Base-by-base conservation (phyloP, 768 basidiomycete species). In the Podaxis rugospora region DNA sequence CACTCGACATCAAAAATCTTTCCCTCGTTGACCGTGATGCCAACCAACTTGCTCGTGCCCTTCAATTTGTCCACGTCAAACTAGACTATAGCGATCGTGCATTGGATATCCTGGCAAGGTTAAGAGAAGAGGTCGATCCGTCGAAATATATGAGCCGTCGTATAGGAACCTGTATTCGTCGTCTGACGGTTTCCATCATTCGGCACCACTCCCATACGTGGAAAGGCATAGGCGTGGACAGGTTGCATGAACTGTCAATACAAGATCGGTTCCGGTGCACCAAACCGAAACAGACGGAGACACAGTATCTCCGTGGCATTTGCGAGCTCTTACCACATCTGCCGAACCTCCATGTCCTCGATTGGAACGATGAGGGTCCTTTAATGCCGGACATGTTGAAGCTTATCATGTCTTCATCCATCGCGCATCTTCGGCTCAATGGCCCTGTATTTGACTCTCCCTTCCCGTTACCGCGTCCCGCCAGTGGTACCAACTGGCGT, bases 1-100 rank as follows among this genome's bases (percentile, higher is more conserved):
- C 57, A 7, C 27, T 51, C 6, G 73, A 73, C 56, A 60, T 74
- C 39, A 57, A 55, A 10, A 57, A 64, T 13, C 64, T 74, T 16
- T 63, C 69, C 14, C 52, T 69, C 23, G 70, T 74, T 4, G 72
- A 73, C 51, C 60, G 64, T 1, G 72, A 72, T 47, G 68, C 68
- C 50, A 60, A 65, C 18, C 66, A 65, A 55, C 64, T 72, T 0
- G 69, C 71, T 1, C 65, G 66, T 5, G 64, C 69, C 13, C 62
- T 64, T 4, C 65, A 66, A 6, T 73, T 68, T 55, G 66, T 63
- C 35, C 55, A 64, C 14, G 59, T 72, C 25, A 49, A 57, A n/a
- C 39, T 71, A 9, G 65, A 70, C 27, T 62, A 65, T 32, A 58
- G 57, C 42, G 54, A 60, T 47, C 35, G n/a, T 39, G 42, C 59